Evolutionary conservation across 257 asterid genomes (phyloP), one percentile per base, ranked within the genome.

Genomic region (Fraxinus cuspidata): DNA sequence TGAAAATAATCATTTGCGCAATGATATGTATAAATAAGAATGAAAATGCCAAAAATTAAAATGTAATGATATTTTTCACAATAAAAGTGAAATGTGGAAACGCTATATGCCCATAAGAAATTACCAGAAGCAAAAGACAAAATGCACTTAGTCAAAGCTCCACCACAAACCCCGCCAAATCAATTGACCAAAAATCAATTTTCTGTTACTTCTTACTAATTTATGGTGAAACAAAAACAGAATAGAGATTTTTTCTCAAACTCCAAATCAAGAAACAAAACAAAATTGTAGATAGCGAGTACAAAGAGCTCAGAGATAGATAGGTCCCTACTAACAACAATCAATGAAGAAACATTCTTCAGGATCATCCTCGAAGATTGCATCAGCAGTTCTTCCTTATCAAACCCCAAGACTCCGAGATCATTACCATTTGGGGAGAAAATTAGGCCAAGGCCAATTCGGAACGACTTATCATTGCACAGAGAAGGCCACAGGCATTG

Each of bases 381-480:
- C 93, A 23, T 31, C 84, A 29, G 60, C 83, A 64, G 90, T 95
- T 69, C 97, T 95, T 29, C 99, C 98, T 3, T 91, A 93, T 64
- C 92, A 89, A 76, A 95, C 97, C 4, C 98, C 96, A 13, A 77
- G 93, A 70, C 86, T 95, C 3, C 80, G 96, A 69, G 97, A 93
- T 25, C 97, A 90, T 74, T 93, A 95, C 87, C 84, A 75, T 16
- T 87, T 95, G 0, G 98, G 99, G 27, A 86, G 85, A 71, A 93
- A 95, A 79, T 66, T 93, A 60, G 97, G 98, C 1, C 99, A 95
- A 37, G 98, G 97, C 5, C 99, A 95, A 75, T 95, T 93, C 60
- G 98, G 99, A 15, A 95, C 96, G 0, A 93, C 99, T 34, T 93
- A 93, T 70, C 93, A 88, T 67, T 91, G 97, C 81, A 84, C 88